phyloP scores from a whole-genome alignment of 345 rosid genomes.

The Eucalyptus guilfoylei region DNA sequence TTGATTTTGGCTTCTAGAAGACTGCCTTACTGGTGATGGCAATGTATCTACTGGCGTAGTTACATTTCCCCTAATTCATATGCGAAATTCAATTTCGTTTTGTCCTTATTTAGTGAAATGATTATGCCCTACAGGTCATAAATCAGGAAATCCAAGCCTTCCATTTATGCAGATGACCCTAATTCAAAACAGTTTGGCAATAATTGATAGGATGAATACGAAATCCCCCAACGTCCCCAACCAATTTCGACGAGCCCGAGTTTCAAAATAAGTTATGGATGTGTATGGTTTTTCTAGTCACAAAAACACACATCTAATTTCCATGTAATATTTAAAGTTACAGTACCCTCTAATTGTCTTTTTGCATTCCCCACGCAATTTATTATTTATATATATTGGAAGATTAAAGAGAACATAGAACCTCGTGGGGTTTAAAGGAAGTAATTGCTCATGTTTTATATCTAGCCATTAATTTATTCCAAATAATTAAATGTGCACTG shows the following conservation, averaged over 20 bases:
- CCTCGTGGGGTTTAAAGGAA: background rate
- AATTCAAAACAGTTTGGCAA: background rate
- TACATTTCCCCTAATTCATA: background rate
- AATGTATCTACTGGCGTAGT: background rate
- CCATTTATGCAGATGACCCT: rapidly evolving
- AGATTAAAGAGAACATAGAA: background rate
- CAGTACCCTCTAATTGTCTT: background rate
- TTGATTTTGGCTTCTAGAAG: background rate
- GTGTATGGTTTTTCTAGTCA: background rate
- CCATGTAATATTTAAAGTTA: background rate
- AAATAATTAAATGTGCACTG: background rate
- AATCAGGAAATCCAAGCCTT: background rate
- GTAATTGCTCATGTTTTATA: background rate
- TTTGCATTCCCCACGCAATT: background rate
- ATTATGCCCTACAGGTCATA: background rate
- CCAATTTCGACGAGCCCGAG: background rate
- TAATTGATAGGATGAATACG: background rate
- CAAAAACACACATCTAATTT: background rate
- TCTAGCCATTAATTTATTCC: background rate
- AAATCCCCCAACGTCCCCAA: background rate
- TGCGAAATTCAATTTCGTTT: background rate
- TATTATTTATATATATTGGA: background rate
- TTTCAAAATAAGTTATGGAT: background rate
- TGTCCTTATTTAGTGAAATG: background rate
- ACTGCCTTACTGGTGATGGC: background rate